Evolutionary conservation across 257 asterid species (phyloP), one percentile per base, ranked within the genome.

Genomic region (Marsdenia floribunda): DNA sequence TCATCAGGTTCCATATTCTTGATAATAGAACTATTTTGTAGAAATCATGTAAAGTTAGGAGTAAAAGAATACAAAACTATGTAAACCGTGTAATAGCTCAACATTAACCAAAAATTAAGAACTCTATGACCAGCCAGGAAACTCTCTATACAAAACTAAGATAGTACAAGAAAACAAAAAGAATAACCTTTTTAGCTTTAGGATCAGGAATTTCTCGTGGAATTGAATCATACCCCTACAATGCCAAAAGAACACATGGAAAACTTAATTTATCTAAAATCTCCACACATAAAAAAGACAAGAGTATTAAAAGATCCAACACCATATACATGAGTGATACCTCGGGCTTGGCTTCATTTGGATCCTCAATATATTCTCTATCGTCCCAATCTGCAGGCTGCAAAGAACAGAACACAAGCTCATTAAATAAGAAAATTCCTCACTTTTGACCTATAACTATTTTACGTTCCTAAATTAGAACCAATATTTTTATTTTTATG

Each of bases 341-440:
- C 98, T 85, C 85, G 54, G 98, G 98, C 80, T 92, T 90, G 74
- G 85, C 89, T 42, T 78, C 87, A 81, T 88, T 82, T 70, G 97
- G 98, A 84, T 92, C 97, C 66, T 90, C 88, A 66, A 92, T 90
- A 72, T 93, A 91, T 82, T 93, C 98, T 79, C 92, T 82, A 44
- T 93, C 98, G 38, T 93, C 98, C 98, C 98, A 93, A 81, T 93
- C 97, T 4, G 90, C 93, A 73, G 98, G 98, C 98, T 93, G 85
- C 72, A 71, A 61, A 59, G 50, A 60, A 74, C 44, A 66, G 54
- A 79, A 29, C 66, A 78, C 18, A 49, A 49, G 58, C 29, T 13
- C 3, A 59, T 8, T 8, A 13, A 35, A 9, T 21, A 76, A 1
- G 33, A 1, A 29, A 29, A 29, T 29, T 29, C 33, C 33, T 29